Base-by-base conservation (phyloP, 1,284 basidiomycete genomes). In the Lentinula novae-zelandiae region DNA sequence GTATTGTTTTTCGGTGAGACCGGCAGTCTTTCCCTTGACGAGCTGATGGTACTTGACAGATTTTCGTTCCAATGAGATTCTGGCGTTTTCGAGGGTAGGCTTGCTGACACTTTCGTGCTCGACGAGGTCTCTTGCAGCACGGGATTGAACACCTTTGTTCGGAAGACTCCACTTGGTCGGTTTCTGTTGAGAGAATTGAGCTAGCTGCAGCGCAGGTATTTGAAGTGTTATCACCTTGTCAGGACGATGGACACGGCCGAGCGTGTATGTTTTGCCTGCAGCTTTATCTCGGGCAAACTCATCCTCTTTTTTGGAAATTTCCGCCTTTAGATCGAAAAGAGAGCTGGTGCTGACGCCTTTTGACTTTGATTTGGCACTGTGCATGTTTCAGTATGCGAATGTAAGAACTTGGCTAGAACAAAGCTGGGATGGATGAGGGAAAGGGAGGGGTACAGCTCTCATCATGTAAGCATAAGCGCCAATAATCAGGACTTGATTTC, bases 11-110 rank as follows among this genome's bases (percentile, higher is more conserved):
- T 95, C 90, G 33, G 72, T 86, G 68, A 96, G 68, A 0, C 92
- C 93, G 0, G 86, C 93, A 7, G 84, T 86, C 73, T 93, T 90
- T 6, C 96, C 96, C 64, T 85, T 86, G 67, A 80, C 75, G 38
- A 96, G 72, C 68, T 92, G 87, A 5, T 93, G 89, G 68, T 97
- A 97, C 61, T 90, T 85, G 70, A 82, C 82, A 5, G 93, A 87
- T 72, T 97, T 97, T 52, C 86, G 81, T 71, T 92, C 87, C 55
- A 97, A 73, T 4, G 80, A 81, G 1, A 84, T 82, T 7, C 84
- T 83, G 8, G 87, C 86, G 1, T 82, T 81, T 46, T 92, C 90
- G 7, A 89, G 70, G 0, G 87, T 90, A n/a, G 84, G 83, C 66
- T 78, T 82, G 72, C 81, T 84, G 58, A 88, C 72, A 39, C 74